phyloP scores from a whole-genome alignment of 192 early-diverging fungal species.

The Gorgonomyces haynaldii region DNA sequence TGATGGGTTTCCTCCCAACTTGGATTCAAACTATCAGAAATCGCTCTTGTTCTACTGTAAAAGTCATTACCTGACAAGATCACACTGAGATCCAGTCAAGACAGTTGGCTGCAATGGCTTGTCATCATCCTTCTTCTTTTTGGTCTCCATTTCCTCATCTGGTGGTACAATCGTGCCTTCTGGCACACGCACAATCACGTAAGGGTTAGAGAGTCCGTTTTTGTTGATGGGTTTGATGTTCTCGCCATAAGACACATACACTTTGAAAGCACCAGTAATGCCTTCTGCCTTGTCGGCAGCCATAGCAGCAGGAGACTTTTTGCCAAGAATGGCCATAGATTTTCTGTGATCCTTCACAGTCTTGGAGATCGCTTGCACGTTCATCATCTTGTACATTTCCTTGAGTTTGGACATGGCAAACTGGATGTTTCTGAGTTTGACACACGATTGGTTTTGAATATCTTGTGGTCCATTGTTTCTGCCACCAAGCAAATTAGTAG shows the following conservation, averaged over 20 bases:
- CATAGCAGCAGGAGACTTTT: conserved; percentile 7
- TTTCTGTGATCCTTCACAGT: conserved; percentile 30
- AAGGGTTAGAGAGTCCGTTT: conserved; percentile 40
- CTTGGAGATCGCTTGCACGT: conserved; percentile 26
- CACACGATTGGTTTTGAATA: conserved; percentile 38
- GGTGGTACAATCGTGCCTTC: conserved; percentile 40
- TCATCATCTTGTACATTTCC: conserved; percentile 42
- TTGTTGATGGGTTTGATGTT: conserved; percentile 43
- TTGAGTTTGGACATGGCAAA: conserved; percentile 39
- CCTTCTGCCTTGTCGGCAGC: conserved; percentile 17
- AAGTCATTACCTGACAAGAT: conserved; percentile 20
- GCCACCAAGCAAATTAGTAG: conserved; percentile 13
- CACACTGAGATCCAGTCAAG: conserved; percentile 27
- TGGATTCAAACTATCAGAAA: conserved; percentile 38
- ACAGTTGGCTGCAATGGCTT: conserved; percentile 5
- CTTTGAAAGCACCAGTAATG: conserved; percentile 32
- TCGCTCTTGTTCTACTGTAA: conserved; percentile 18
- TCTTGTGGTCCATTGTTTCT: conserved; percentile 29
- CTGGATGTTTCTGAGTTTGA: conserved; percentile 46
- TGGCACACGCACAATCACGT: conserved; percentile 38
- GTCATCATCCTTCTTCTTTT: not conserved
- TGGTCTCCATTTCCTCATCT: conserved; percentile 13
- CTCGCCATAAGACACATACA: conserved; percentile 40
- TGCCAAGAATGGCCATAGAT: conserved; percentile 22
- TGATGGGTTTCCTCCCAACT: conserved; percentile 44